phyloP scores from a whole-genome alignment of 139 green algal genomes.

The Tetradesmus lagerheimii region DNA sequence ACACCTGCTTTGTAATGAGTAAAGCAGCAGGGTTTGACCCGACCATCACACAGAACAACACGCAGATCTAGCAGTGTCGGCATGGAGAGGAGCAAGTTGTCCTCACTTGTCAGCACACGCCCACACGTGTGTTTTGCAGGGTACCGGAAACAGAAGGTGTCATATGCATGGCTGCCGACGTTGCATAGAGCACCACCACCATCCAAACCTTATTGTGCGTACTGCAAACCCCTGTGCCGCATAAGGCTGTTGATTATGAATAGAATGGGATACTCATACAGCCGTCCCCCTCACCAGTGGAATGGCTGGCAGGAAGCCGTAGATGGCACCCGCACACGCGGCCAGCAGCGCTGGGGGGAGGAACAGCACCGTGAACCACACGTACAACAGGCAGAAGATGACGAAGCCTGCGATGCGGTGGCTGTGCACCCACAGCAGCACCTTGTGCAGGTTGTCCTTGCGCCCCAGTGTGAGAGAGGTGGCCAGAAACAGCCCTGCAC shows the following conservation, averaged over 20 bases:
- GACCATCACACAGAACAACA: no score
- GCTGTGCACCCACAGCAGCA: constrained; percentile 41
- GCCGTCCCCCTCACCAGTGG: constrained; percentile 39
- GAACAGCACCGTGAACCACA: constrained; percentile 43
- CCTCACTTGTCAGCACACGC: background rate
- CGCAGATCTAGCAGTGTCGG: no score
- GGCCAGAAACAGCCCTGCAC: constrained; percentile 30
- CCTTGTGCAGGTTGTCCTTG: constrained; percentile 40
- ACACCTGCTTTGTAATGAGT: background rate
- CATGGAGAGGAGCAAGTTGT: background rate
- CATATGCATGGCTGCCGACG: background rate
- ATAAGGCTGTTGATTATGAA: no score
- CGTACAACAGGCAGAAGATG: constrained; percentile 44
- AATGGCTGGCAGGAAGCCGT: constrained; percentile 43
- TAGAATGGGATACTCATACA: no score
- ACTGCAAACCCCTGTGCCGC: no score
- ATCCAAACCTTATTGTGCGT: no score
- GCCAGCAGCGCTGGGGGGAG: constrained; percentile 46
- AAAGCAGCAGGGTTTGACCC: background rate
- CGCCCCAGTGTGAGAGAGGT: constrained; percentile 21
- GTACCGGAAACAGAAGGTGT: no score
- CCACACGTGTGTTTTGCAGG: background rate
- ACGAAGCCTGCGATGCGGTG: constrained; percentile 26
- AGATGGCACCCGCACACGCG: constrained; percentile 48
- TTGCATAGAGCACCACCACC: background rate